Evolutionary conservation across 441 rosid species (phyloP), one percentile per base, ranked within the genome.

Genomic region (Pelargonium citronellum): DNA sequence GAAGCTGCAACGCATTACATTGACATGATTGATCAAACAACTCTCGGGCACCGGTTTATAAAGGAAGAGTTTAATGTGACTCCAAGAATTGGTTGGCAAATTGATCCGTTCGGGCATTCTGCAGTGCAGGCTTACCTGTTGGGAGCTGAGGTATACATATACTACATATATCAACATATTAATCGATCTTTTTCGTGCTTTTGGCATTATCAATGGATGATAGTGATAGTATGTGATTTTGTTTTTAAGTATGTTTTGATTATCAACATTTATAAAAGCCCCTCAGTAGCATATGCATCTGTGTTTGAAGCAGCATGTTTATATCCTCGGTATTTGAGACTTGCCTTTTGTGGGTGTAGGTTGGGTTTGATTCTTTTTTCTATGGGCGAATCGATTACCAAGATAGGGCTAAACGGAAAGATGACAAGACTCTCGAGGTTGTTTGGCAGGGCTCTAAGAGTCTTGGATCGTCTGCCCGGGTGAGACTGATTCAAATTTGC

Each of bases 41-140:
- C 97, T 69, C 95, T 92, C 19, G 99, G 99, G 39, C 99, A 95
- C 75, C 84, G 84, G 30, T 92, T 86, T 72, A 89, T 95, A 53
- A 81, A 85, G 78, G 79, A 82, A 68, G 90, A 89, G 82, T 92
- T 95, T 77, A 89, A 86, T 70, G 83, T 92, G 76, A 92, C 94
- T 69, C 99, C 99, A 16, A 92, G 98, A 81, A 88, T 92, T 78
- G 98, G 98, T 78, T 95, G 99, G 99, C 99, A 95, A 81, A 92
- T 95, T 73, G 99, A 95, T 69, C 99, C 99, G 24, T 95, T 95
- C 82, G 99, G 99, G 69, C 99, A 95, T 87, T 92, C 99, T 81
- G 99, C 96, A 0, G 97, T 88, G 69, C 98, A 95, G 80, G 99
- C 98, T 70, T 95, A 92, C 83, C 83, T 92, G 84, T 84, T 95